Base-by-base conservation (phyloP, 1,284 basidiomycete genomes). In the Taiwanofungus camphoratus region DNA sequence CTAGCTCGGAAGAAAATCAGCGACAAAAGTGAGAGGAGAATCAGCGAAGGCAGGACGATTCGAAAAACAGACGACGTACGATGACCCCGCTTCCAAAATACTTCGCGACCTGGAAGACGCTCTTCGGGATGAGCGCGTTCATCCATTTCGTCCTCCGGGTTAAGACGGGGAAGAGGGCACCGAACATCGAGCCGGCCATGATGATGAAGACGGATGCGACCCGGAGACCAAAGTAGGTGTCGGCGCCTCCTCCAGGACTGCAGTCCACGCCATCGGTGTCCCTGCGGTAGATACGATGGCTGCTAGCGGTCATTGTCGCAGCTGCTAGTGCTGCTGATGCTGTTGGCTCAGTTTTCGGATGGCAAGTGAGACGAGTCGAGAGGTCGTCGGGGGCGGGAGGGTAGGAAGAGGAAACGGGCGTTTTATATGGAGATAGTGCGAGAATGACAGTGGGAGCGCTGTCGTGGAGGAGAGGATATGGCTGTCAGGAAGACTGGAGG, bases 71-170 rank as follows among this genome's bases (percentile, higher is more conserved):
- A 9, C 50, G 9, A 69, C 78, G 52, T 49, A 87, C 85, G 59
- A 94, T 93, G 47, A 94, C 88, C 21, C 91, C 91, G 6, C 90
- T 92, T 36, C 94, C 95, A 66, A 97, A 97, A 68, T 88, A 98
- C 66, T 95, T 96, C 21, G 87, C 86, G 59, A 95, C 92, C 34
- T 92, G 85, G 52, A 87, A 92, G 2, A 84, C 66, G 12, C 61
- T 47, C 39, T 69, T 73, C 3, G 90, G 89, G 2, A 93, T 71
- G 13, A 42, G 51, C 3, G 41, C 29, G 46, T 64, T 68, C 13
- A 87, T 48, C 65, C 74, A 74, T 7, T 61, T 68, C 3, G 79
- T 73, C 38, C 80, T 71, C 42, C 68, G 73, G 3, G 91, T 77
- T 18, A 94, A 55, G 37, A 97, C 76, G 7, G 94, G 95, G 59